Percentiles rank a stretch among this genome's conserved stretches.
Conservation (phyloP, 2,329 filamentous ascomycete genomes). For the Colletotrichum sp. region DNA sequence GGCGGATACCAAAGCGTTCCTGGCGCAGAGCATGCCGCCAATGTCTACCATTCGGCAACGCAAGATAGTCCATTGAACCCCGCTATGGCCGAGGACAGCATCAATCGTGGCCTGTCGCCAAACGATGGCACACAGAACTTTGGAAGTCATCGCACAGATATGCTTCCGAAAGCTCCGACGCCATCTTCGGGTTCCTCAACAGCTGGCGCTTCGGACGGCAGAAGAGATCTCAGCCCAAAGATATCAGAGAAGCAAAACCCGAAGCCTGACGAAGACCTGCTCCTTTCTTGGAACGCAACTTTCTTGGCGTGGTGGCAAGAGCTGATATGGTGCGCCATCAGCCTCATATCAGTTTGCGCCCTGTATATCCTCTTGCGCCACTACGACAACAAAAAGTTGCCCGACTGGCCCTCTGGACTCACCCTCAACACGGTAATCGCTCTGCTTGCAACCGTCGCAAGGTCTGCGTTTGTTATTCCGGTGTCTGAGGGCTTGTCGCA, state of each 20-base stretch:
- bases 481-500: constrained; percentile 28
- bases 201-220: not conserved
- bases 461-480: constrained; percentile 26
- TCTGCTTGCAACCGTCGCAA: constrained; percentile 28
- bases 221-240: not conserved
- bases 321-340: not conserved
- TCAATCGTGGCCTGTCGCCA: fast-evolving
- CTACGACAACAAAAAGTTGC: constrained; percentile 24
- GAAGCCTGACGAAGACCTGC: fast-evolving
- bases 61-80: too few relatives aligned
- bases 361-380: not conserved
- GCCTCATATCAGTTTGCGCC: not conserved
- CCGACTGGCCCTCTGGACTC: constrained; percentile 26
- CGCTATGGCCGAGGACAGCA: not conserved
- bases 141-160: fast-evolving
- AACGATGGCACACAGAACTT: not conserved
- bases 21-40: too few relatives aligned
- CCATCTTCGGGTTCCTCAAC: not conserved
- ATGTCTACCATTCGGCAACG: not conserved
- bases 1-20: not conserved
- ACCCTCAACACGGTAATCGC: constrained; percentile 33
- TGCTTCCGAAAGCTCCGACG: fast-evolving
- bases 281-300: not conserved
- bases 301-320: not conserved
- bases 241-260: fast-evolving